These are phyloP conservation scores for Parathielavia appendiculata DNA, from an alignment of 495 filamentous ascomycete species.

Conservation along the genomic window DNA sequence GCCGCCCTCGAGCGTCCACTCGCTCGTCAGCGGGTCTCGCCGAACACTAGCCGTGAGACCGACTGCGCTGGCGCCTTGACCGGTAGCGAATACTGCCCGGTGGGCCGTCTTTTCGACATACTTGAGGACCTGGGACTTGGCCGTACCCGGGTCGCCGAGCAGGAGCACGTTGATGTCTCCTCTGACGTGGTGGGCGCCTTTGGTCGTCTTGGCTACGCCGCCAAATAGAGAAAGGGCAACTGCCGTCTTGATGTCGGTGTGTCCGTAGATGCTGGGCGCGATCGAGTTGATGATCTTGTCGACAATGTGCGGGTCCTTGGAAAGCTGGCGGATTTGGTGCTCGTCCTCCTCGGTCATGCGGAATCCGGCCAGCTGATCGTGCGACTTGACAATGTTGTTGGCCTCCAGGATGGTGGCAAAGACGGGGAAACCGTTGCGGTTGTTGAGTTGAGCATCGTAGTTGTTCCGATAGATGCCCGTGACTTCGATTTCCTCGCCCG, in stretches of 20 bases:
- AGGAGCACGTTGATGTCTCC: slow-evolving; percentile 98
- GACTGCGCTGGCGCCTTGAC: slow-evolving; percentile 94
- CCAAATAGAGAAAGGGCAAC: slow-evolving; percentile 92
- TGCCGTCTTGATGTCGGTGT: slow-evolving; percentile 96
- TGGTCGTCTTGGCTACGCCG: slow-evolving; percentile 84
- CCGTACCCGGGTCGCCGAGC: slow-evolving; percentile 95
- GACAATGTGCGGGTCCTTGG: slow-evolving; percentile 83
- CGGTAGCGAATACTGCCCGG: slow-evolving; percentile 94
- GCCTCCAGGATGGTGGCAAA: slow-evolving; percentile 97
- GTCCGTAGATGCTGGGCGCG: slow-evolving; percentile 95
- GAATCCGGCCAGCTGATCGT: slow-evolving; percentile 98
- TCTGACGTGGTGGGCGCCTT: slow-evolving; percentile 82
- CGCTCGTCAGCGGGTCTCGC: slow-evolving; percentile 88
- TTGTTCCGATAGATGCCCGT: slow-evolving; percentile 98
- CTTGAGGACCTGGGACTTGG: slow-evolving; percentile 97
- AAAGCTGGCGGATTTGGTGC: slow-evolving; percentile 79
- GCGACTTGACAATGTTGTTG: slow-evolving; percentile 93
- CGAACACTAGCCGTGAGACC: slow-evolving; percentile 97
- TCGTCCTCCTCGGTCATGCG: slow-evolving; percentile 94
- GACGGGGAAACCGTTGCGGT: slow-evolving; percentile 98
- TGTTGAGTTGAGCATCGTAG: slow-evolving; percentile 96
- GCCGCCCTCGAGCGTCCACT: slow-evolving; percentile 98
- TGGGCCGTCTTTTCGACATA: slow-evolving; percentile 98
- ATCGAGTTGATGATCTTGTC: slow-evolving; percentile 94
- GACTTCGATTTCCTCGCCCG: slow-evolving; percentile 95